Base-by-base conservation (phyloP, 2,329 filamentous ascomycete species). In the Diaporthe velutina region DNA sequence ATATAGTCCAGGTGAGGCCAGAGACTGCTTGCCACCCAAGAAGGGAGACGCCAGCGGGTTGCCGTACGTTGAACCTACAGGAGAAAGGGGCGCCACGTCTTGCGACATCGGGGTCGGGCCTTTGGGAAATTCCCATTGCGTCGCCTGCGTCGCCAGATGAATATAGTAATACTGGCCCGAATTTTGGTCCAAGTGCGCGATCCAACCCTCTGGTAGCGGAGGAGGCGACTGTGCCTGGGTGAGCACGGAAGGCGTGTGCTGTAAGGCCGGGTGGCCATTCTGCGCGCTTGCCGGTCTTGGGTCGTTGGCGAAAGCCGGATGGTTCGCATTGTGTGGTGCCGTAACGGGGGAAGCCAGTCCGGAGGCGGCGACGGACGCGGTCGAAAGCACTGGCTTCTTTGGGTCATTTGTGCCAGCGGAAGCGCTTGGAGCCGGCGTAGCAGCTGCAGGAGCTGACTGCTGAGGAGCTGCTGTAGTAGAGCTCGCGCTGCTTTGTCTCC, bases 151-250 rank as follows among this genome's bases (percentile, higher is more conserved):
- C 1, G 96, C 94, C 40, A 99, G 89, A 83, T 99, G 97, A 75
- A 99, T 99, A 81, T 99, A 99, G 83, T 99, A 99, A 84, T 98
- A 99, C 81, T 98, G 96, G 1, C 97, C 97, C 2, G 96, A 98
- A 81, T 94, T 98, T 78, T 95, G 94, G 82, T 99, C 97, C 6
- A 98, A 88, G 83, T 98, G 97, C 28, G 97, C 95, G 80, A 99
- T 98, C 97, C 97, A 99, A 45, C 97, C 97, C 85, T 99, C 97
- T 8, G 97, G 97, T 22, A 99, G 88, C 3, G 96, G 97, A 30
- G 97, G 97, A 42, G 97, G 97, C 22, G 95, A 98, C 35, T 93
- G 91, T 40, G 95, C 95, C 74, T 84, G 83, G 0, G 81, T 81
- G 67, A 87, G 84, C n/a, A 87, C 84, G 0, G 87, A 87, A 0